A percentile compares a stretch with the other conserved stretches of the same genome.
Conservation (phyloP, 116 monocot genomes). For the Cymodocea nodosa region DNA sequence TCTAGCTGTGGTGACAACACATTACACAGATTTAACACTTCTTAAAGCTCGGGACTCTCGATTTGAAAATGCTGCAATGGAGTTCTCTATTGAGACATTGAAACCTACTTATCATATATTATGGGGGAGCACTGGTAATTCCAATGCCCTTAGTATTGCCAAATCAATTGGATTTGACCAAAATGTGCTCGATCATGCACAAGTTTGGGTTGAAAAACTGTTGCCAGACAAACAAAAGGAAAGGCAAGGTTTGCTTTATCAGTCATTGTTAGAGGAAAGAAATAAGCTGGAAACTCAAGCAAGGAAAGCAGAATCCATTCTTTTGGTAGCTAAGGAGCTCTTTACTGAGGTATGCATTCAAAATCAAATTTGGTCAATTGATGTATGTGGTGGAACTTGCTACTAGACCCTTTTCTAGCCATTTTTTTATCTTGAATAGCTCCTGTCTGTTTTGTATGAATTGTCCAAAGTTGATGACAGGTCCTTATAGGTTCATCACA, state of each 20-base stretch:
- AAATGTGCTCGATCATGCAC: slow-evolving; percentile 47
- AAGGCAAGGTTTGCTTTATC: slow-evolving; percentile 64
- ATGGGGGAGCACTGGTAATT: slow-evolving; percentile 80
- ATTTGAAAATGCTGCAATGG: slow-evolving; percentile 96
- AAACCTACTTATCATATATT: slow-evolving; percentile 68
- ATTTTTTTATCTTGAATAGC: too few species aligned
- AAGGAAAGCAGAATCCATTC: slow-evolving; percentile 47
- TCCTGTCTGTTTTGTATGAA: too few species aligned
- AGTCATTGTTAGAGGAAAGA: slow-evolving; percentile 60
- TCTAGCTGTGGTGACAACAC: slow-evolving; percentile 66
- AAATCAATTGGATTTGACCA: slow-evolving; percentile 78
- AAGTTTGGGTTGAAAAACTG: slow-evolving; percentile 61
- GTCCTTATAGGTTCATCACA: too few species aligned
- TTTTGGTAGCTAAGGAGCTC: slow-evolving; percentile 44
- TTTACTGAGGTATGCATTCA: slow-evolving; percentile 44
- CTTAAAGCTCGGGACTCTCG: slow-evolving; percentile 45
- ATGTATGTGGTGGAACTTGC: too few species aligned
- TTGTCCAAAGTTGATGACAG: too few species aligned
- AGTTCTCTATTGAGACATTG: slow-evolving; percentile 58
- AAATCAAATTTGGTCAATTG: neutral
- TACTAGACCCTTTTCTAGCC: too few species aligned
- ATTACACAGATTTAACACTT: slow-evolving; percentile 63
- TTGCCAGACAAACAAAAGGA: slow-evolving; percentile 67
- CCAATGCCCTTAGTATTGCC: slow-evolving; percentile 81
- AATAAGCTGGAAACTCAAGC: slow-evolving; percentile 42